These are phyloP conservation scores for Neonectria sp. DNA, from an alignment of 2,329 filamentous ascomycete species.

Conservation along the genomic window DNA sequence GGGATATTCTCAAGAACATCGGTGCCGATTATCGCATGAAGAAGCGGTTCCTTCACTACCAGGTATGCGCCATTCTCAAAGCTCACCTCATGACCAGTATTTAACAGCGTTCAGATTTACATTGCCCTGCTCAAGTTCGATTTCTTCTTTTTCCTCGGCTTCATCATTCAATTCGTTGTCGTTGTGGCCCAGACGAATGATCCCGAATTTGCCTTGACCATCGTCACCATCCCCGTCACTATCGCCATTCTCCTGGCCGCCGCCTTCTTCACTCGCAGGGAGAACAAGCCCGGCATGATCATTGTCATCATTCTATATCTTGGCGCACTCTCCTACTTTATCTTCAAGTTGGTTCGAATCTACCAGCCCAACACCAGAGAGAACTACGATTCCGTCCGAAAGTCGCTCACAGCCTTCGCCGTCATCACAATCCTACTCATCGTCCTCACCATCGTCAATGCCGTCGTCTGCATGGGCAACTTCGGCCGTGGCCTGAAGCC, in stretches of 20 bases:
- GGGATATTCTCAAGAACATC: slow-evolving; percentile 99
- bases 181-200: slow-evolving; percentile 81
- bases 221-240: slow-evolving; percentile 91
- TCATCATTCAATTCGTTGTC: slow-evolving; percentile 97
- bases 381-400: slow-evolving; percentile 84
- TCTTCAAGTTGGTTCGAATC: slow-evolving; percentile 98
- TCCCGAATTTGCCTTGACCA: slow-evolving; percentile 87
- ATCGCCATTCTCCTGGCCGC: slow-evolving; percentile 90
- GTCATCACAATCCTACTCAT: slow-evolving; percentile 93
- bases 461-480: slow-evolving; percentile 89
- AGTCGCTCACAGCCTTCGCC: slow-evolving; percentile 92
- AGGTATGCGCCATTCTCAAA: slow-evolving; percentile 70
- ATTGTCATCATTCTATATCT: slow-evolving; percentile 88
- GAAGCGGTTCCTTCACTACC: slow-evolving; percentile 94
- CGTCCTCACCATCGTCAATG: slow-evolving; percentile 89
- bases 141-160: slow-evolving; percentile 99
- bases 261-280: slow-evolving; percentile 86
- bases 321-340: slow-evolving; percentile 92
- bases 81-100: not conserved
- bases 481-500: slow-evolving; percentile 92
- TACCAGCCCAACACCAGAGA: slow-evolving; percentile 75
- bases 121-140: slow-evolving; percentile 98
- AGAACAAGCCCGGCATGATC: slow-evolving; percentile 85
- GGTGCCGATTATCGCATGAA: slow-evolving; percentile 98
- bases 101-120: slow-evolving; percentile 78